These are phyloP conservation scores for Lecanicillium sp. DNA, from an alignment of 2,329 filamentous ascomycete genomes.

Conservation along the genomic window DNA sequence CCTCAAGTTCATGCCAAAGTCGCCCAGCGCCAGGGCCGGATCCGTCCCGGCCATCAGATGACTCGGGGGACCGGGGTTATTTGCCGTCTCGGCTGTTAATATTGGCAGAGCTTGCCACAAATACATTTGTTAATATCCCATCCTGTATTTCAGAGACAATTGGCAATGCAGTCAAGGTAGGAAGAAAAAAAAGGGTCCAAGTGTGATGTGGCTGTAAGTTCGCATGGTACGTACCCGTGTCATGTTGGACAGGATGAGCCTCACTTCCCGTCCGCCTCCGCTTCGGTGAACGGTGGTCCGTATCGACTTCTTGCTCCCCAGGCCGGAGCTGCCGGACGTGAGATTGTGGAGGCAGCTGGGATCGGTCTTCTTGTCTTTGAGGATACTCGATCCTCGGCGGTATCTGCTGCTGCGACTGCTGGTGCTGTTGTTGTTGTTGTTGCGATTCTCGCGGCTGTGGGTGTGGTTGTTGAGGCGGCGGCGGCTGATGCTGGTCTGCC, in stretches of 20 bases:
- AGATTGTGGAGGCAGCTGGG: too few relatives aligned
- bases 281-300: constrained; percentile 30
- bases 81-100: constrained; percentile 7
- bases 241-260: constrained; percentile 27
- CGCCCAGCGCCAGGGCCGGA: constrained; percentile 24
- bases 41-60: constrained; percentile 17
- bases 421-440: constrained; percentile 16
- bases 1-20: constrained; percentile 32
- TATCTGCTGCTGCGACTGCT: constrained; percentile 17
- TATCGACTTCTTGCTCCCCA: background rate
- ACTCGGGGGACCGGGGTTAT: background rate
- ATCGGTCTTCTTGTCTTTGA: background rate
- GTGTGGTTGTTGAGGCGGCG: background rate
- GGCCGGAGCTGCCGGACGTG: too few relatives aligned
- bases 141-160: constrained; percentile 1
- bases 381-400: background rate
- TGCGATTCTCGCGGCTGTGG: constrained; percentile 12
- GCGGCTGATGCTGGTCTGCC: constrained; percentile 4
- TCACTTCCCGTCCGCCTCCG: constrained; percentile 31
- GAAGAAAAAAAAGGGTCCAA: constrained; percentile 14
- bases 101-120: constrained; percentile 8
- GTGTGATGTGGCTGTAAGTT: constrained; percentile 6
- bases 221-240: constrained; percentile 30
- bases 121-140: constrained; percentile 4
- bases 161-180: constrained; percentile 5